phyloP scores from a whole-genome alignment of 192 early-diverging fungal genomes.

The Chytriomyces hyalinus region DNA sequence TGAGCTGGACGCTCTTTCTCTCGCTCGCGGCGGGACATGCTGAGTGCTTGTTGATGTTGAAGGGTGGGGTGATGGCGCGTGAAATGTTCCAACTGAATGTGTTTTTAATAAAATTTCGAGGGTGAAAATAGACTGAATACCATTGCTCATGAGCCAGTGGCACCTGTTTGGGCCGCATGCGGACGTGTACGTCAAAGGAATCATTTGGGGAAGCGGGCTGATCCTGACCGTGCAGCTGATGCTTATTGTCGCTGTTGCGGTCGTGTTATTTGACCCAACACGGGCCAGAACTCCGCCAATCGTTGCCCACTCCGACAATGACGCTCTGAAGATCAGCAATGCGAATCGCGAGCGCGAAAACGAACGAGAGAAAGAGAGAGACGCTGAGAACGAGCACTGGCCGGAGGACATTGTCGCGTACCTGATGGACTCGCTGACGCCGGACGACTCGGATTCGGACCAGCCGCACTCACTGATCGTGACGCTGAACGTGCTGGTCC shows the following conservation, averaged over 20 bases:
- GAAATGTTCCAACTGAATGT: too few species aligned
- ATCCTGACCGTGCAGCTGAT: conserved; percentile 39
- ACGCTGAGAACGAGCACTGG: conserved; percentile 46
- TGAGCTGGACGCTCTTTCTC: too few species aligned
- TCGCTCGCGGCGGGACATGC: too few species aligned
- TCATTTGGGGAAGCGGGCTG: conserved; percentile 43
- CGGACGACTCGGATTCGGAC: background rate
- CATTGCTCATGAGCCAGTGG: background rate
- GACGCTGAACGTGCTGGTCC: conserved; percentile 50
- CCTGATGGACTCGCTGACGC: conserved; percentile 40
- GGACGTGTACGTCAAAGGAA: conserved; percentile 38
- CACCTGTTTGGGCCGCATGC: background rate
- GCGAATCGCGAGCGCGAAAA: conserved; percentile 13
- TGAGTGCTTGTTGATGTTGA: too few species aligned
- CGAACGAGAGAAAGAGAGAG: conserved; percentile 14
- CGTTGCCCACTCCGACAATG: background rate
- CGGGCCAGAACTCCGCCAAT: conserved; percentile 22
- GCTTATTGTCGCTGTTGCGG: conserved; percentile 16
- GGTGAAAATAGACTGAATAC: too few species aligned
- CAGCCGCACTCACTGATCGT: background rate
- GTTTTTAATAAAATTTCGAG: too few species aligned
- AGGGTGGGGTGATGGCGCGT: too few species aligned
- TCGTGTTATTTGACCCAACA: conserved; percentile 42
- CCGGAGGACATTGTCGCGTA: conserved; percentile 51
- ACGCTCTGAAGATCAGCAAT: background rate